A percentile compares a stretch with the other conserved stretches of the same genome.
Conservation (phyloP, 2,329 filamentous ascomycete genomes). For the Setomelanomma holmii region DNA sequence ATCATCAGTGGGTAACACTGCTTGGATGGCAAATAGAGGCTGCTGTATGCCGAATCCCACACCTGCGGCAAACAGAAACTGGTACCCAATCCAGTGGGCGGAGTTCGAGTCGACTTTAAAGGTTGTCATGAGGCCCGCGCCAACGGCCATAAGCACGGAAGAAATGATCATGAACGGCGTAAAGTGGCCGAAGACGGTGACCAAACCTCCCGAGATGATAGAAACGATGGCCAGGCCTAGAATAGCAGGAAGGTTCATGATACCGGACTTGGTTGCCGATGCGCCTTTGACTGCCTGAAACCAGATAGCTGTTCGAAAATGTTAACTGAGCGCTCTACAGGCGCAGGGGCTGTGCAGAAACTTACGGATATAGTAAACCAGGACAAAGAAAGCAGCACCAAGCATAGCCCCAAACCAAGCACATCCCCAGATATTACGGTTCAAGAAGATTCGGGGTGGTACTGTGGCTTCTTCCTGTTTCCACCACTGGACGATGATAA, state of each 20-base stretch:
- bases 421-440: background rate
- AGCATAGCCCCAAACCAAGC: background rate
- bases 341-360: slow-evolving; percentile 30
- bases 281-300: slow-evolving; percentile 53
- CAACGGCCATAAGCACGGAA: slow-evolving; percentile 10
- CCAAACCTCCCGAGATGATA: background rate
- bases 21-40: slow-evolving; percentile 7
- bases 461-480: background rate
- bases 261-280: slow-evolving; percentile 46
- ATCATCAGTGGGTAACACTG: slow-evolving; percentile 44
- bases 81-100: slow-evolving; percentile 32
- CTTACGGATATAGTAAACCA: background rate
- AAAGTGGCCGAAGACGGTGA: background rate
- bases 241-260: slow-evolving; percentile 52
- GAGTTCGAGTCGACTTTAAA: slow-evolving; percentile 34
- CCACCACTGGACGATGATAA: slow-evolving; percentile 23
- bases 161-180: background rate
- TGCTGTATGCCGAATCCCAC: background rate
- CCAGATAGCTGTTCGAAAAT: too few relatives aligned
- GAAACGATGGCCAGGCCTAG: slow-evolving; percentile 18
- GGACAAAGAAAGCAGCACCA: background rate
- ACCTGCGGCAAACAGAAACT: slow-evolving; percentile 23
- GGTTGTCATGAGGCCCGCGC: slow-evolving; percentile 49
- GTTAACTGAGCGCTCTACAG: slow-evolving; percentile 56
- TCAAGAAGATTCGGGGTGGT: background rate